Percentiles rank a stretch among this genome's conserved stretches.
Evolutionary conservation across 371 early-diverging fungal genomes (phyloP).

Genomic region (Actinomucor elegans): DNA sequence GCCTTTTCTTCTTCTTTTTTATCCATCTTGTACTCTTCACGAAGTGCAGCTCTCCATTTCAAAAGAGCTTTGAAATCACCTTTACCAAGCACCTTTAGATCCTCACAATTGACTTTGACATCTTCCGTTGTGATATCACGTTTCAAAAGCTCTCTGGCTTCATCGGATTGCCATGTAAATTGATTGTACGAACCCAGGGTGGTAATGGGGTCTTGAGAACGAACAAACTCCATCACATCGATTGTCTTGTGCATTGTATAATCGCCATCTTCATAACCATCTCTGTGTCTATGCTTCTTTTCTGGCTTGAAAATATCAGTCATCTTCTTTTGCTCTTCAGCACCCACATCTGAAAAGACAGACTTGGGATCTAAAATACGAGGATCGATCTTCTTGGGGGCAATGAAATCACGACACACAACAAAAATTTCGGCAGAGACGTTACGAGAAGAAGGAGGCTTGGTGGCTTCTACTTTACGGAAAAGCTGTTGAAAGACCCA

Average conservation of each 20-base stretch:
- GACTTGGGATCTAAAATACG: constrained; percentile 92
- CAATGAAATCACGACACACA: constrained; percentile 93
- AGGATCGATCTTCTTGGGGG: constrained; percentile 96
- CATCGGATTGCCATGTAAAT: constrained; percentile 72
- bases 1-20: constrained; percentile 54
- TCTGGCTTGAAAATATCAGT: constrained; percentile 81
- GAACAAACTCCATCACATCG: constrained; percentile 79
- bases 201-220: constrained; percentile 72
- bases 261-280: constrained; percentile 96
- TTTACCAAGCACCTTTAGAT: constrained; percentile 92
- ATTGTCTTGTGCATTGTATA: constrained; percentile 77
- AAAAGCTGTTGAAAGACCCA: constrained; percentile 99
- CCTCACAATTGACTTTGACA: constrained; percentile 75
- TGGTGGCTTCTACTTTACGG: constrained; percentile 97
- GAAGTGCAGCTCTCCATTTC: constrained; percentile 83
- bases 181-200: constrained; percentile 76
- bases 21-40: constrained; percentile 51
- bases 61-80: constrained; percentile 88
- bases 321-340: constrained; percentile 46
- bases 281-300: constrained; percentile 87
- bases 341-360: constrained; percentile 92
- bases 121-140: constrained; percentile 78
- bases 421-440: constrained; percentile 99
- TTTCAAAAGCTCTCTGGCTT: constrained; percentile 56
- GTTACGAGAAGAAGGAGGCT: constrained; percentile 98